Evolutionary conservation across 1,284 basidiomycete genomes (phyloP).

Genomic region (Vanrija sp.): DNA sequence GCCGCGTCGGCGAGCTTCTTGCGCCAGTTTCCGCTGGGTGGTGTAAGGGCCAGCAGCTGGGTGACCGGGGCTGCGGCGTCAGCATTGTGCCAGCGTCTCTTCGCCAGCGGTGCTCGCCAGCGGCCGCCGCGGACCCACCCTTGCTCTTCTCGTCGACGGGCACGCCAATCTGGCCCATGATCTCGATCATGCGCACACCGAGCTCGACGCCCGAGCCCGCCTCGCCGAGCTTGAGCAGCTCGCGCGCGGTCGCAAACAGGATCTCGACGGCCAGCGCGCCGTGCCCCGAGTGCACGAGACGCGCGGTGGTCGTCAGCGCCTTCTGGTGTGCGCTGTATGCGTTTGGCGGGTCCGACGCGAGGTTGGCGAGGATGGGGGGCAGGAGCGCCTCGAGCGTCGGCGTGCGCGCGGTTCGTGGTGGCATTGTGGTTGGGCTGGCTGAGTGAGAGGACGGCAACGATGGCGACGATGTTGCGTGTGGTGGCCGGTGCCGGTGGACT

Average conservation of each 20-base stretch:
- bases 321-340: conserved; percentile 92
- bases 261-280: conserved; percentile 80
- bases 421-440: conserved; percentile 25
- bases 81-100: not conserved
- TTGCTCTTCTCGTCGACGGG: conserved; percentile 62
- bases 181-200: conserved; percentile 68
- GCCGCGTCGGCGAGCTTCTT: conserved; percentile 52
- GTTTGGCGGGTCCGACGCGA: conserved; percentile 45
- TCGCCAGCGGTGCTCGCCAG: not conserved
- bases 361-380: conserved; percentile 44
- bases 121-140: conserved; percentile 57
- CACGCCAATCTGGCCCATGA: conserved; percentile 67
- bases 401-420: conserved; percentile 34
- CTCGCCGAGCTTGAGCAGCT: conserved; percentile 79
- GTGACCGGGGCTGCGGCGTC: conserved; percentile 40
- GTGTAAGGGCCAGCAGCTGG: conserved; percentile 51
- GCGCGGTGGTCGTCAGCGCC: conserved; percentile 84
- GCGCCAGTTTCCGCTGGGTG: conserved; percentile 49
- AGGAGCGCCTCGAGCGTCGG: conserved; percentile 41
- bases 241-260: conserved; percentile 75
- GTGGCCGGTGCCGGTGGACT: no score
- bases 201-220: conserved; percentile 85
- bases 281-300: conserved; percentile 71
- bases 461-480: no score
- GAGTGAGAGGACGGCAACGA: not conserved